These are phyloP conservation scores for Colletotrichum musae DNA, from an alignment of 2,329 filamentous ascomycete species.

Conservation along the genomic window DNA sequence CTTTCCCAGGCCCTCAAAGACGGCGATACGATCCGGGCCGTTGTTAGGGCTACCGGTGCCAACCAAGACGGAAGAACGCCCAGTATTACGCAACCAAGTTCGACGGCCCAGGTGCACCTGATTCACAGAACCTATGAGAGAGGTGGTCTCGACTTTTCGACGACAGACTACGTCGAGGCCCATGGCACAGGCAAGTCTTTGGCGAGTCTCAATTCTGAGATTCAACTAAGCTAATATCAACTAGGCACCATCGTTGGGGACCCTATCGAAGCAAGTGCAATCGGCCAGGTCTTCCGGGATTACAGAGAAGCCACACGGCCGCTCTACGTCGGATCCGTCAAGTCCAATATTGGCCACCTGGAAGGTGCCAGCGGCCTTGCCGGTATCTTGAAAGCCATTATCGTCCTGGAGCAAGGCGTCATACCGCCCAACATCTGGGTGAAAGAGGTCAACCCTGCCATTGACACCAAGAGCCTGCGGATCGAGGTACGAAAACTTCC, in stretches of 20 bases:
- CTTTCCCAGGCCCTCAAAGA: conserved; percentile 69
- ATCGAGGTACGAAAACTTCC: conserved; percentile 54
- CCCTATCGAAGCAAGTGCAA: conserved; percentile 62
- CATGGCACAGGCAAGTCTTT: conserved; percentile 66
- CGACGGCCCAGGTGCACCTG: conserved; percentile 63
- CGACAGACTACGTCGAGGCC: conserved; percentile 69
- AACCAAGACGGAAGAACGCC: conserved; percentile 73
- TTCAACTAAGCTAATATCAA: background rate
- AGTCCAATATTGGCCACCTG: conserved; percentile 68
- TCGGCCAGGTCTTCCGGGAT: conserved; percentile 56
- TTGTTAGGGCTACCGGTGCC: conserved; percentile 67
- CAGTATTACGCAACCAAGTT: conserved; percentile 72
- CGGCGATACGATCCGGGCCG: conserved; percentile 68
- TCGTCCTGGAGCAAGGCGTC: conserved; percentile 63
- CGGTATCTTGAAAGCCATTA: conserved; percentile 66
- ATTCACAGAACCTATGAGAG: conserved; percentile 63
- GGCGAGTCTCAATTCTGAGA: no score
- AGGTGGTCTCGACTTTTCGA: conserved; percentile 57
- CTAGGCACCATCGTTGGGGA: conserved; percentile 69
- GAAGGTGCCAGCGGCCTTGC: conserved; percentile 67
- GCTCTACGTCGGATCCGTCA: conserved; percentile 65
- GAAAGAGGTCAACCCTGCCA: conserved; percentile 58
- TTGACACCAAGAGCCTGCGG: conserved; percentile 61
- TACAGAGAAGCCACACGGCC: conserved; percentile 53
- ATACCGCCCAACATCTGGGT: conserved; percentile 69